Evolutionary conservation across 306 rosid genomes (phyloP).

Genomic region (Ceratonia siliqua): DNA sequence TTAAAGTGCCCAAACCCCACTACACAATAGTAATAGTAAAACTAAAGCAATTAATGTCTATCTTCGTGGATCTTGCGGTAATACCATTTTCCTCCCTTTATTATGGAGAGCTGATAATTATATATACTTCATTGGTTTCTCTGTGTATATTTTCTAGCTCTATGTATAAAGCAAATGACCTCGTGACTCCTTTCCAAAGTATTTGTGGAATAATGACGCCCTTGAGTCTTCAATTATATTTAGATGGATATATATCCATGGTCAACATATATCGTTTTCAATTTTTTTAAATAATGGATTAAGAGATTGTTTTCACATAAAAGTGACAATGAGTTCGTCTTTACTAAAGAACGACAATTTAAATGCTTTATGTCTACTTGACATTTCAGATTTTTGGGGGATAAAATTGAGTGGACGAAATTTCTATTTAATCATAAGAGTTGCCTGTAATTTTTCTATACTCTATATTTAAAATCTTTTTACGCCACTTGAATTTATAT

Average conservation of each 20-base stretch:
- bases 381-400: not conserved
- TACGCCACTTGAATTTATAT: too few species aligned
- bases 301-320: conserved; percentile 3
- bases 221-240: not conserved
- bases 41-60: too few species aligned
- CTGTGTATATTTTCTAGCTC: not conserved
- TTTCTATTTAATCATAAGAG: not conserved
- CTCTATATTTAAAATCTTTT: too few species aligned
- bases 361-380: conserved; percentile 22
- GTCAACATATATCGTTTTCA: conserved; percentile 22
- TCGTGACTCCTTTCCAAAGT: not conserved
- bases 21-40: too few species aligned
- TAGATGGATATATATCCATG: not conserved
- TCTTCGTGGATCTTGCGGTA: not conserved
- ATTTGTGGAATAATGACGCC: not conserved
- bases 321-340: conserved; percentile 9
- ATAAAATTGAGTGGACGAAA: not conserved
- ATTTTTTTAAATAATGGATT: not conserved
- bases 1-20: too few species aligned
- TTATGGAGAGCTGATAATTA: too few species aligned
- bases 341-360: conserved; percentile 18
- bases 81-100: too few species aligned
- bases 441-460: too few species aligned
- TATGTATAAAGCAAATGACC: not conserved
- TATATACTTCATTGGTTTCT: too few species aligned